Base-by-base conservation (phyloP, 192 early-diverging fungal genomes). In the Umbelopsis sp. region DNA sequence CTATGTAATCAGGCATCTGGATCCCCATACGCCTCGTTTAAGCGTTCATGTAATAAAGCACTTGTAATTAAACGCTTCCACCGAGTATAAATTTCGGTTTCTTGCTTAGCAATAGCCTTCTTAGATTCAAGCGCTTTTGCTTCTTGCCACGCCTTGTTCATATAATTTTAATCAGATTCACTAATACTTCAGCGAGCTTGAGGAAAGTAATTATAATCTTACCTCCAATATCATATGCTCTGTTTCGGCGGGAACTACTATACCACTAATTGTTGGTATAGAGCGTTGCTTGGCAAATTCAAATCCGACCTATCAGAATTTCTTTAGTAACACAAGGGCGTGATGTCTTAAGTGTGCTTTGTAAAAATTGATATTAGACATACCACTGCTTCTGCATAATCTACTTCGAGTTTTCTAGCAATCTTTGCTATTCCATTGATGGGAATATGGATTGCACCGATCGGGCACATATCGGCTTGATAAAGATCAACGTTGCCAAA, bases 401-500 rank as follows among this genome's bases (percentile, higher is more conserved):
- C 93, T 18, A 97, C 86, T 7, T 87, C 89, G 46, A 97, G 79
- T 73, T 87, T 82, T 50, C 83, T 84, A 37, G 95, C 94, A 25
- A 98, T 65, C 30, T 80, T 77, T 15, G 67, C 83, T 44, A 93
- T 85, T 4, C 84, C 86, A 16, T 84, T 69, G 51, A 84, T 81
- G 52, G 80, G 76, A 16, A 97, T 71, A 81, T 96, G 94, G 2
- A 84, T 87, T 18, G 85, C 89, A 27, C 94, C 94, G 4, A 76
- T 68, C 6, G 97, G 97, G 52, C 95, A 80, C 97, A 98, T 98
- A 10, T 78, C 80, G 4, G 85, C 75, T 11, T 89, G 88, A 76
- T 96, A 94, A 37, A 98, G 68, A 73, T 98, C 94, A 45, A 97
- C 78, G 71, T 91, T 87, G 9, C 95, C 95, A 78, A 88, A 97